A percentile compares a stretch with the other conserved stretches of the same genome.
These are phyloP conservation scores for Carpinus viminea DNA, from an alignment of 306 rosid genomes.

Conservation along the genomic window DNA sequence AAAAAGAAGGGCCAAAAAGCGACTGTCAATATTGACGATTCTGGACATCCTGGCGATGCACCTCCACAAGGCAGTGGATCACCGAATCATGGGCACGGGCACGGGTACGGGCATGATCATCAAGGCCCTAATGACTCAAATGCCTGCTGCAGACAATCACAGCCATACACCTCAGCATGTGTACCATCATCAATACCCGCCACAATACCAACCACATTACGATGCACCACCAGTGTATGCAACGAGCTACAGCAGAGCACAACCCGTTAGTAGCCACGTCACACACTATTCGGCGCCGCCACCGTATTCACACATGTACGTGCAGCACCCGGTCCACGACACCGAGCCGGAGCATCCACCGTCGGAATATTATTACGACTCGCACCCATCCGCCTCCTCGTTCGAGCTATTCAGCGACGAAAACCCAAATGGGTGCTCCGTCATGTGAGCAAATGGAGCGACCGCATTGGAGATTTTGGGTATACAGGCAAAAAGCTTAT, in stretches of 20 bases:
- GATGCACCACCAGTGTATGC: constrained; percentile 29
- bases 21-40: constrained; percentile 25
- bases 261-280: constrained; percentile 43
- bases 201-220: constrained; percentile 24
- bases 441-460: constrained; percentile 36
- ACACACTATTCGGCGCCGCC: constrained; percentile 49
- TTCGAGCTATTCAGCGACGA: constrained; percentile 76
- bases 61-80: constrained; percentile 34
- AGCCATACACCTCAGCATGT: neutral
- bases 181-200: constrained; percentile 28
- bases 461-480: constrained; percentile 9
- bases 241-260: constrained; percentile 41
- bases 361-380: constrained; percentile 22
- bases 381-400: constrained; percentile 36
- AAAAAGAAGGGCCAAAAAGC: constrained; percentile 52
- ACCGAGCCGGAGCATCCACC: constrained; percentile 31
- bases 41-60: constrained; percentile 27
- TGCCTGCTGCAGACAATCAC: constrained; percentile 9
- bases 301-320: constrained; percentile 33
- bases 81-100: constrained; percentile 1
- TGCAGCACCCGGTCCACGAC: constrained; percentile 17
- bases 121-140: neutral
- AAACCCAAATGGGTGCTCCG: constrained; percentile 69
- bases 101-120: neutral
- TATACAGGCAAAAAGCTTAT: constrained; percentile 6